Evolutionary conservation across 2,329 filamentous ascomycete genomes (phyloP).

Genomic region (Fusarium brevicatenulatum): DNA sequence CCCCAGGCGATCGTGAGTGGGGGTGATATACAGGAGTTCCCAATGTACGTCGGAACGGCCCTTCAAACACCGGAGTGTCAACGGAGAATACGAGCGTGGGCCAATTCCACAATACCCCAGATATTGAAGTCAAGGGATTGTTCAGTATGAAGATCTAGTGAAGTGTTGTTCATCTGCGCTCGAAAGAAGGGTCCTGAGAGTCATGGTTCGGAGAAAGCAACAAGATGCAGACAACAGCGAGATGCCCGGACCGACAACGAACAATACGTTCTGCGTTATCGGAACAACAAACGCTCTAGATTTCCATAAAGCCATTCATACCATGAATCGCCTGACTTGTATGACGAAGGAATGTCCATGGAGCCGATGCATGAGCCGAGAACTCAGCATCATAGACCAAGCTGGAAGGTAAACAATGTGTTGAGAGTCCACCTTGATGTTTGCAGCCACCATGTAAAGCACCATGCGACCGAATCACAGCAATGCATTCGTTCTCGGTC

Average conservation of each 20-base stretch:
- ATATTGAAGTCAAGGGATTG: neutral
- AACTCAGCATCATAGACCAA: constrained; percentile 9
- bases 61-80: constrained; percentile 18
- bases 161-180: neutral
- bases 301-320: neutral
- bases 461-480: constrained; percentile 9
- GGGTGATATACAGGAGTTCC: constrained; percentile 26
- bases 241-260: neutral
- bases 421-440: constrained; percentile 1
- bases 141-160: neutral
- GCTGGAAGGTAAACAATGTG: constrained; percentile 8
- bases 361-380: neutral
- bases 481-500: neutral
- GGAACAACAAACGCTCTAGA: neutral
- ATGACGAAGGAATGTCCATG: constrained; percentile 19
- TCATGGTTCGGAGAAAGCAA: neutral
- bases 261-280: neutral
- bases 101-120: constrained; percentile 9
- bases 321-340: constrained; percentile 1
- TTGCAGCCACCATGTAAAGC: constrained; percentile 7
- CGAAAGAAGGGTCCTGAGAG: neutral
- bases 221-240: neutral
- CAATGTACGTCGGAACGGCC: constrained; percentile 24
- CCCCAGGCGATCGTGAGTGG: constrained; percentile 32
- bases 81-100: neutral